Conservation (phyloP, 306 rosid genomes). For the Potentilla sterilis region DNA sequence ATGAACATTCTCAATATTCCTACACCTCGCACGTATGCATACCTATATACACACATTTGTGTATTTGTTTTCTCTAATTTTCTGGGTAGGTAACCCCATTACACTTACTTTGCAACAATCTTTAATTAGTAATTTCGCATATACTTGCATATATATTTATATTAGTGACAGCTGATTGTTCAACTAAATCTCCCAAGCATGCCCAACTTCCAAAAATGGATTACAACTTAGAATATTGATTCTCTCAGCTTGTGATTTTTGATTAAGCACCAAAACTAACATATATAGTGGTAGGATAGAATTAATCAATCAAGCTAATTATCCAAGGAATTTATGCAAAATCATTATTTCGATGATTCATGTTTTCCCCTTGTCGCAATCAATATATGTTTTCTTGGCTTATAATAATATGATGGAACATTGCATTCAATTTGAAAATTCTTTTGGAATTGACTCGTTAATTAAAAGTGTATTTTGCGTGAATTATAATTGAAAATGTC, state of each 20-base stretch:
- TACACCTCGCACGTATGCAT: neutral
- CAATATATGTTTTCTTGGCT: no score
- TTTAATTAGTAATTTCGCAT: neutral
- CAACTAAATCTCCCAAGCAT: constrained; percentile 18
- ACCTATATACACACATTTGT: neutral
- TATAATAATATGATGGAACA: no score
- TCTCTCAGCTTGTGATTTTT: neutral
- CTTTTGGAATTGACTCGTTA: neutral
- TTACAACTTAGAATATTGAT: neutral
- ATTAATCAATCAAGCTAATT: neutral
- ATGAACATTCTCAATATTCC: neutral
- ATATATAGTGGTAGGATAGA: neutral
- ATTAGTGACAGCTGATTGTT: neutral
- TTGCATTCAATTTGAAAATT: neutral
- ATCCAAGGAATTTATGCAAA: neutral
- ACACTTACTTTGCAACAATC: constrained; percentile 1
- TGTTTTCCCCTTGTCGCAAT: no score
- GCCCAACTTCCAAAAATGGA: neutral
- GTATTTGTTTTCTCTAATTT: neutral
- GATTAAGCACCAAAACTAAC: neutral
- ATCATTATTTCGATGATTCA: neutral
- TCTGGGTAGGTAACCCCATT: constrained; percentile 4
- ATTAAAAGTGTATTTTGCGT: neutral
- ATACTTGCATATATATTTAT: neutral
- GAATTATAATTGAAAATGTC: constrained; percentile 5